Conservation (phyloP, 371 early-diverging fungal species). For the Mucor velutinosus region DNA sequence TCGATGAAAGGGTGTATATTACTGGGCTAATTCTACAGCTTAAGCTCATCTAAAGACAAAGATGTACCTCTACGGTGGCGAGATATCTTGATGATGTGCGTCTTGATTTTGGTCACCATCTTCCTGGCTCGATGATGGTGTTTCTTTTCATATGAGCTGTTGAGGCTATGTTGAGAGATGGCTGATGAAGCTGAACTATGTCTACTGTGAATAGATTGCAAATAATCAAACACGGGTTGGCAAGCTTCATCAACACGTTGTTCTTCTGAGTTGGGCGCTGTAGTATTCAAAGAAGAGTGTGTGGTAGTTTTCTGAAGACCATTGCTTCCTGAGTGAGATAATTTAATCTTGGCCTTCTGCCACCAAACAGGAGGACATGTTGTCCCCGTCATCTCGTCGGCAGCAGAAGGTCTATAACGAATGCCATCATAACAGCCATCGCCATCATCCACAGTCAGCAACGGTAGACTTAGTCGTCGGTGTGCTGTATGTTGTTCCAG, state of each 20-base stretch:
- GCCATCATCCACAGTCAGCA: neutral
- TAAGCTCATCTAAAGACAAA: neutral
- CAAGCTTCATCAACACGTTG: neutral
- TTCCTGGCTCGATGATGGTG: neutral
- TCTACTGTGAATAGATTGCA: neutral
- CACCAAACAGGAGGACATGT: slow-evolving; percentile 36
- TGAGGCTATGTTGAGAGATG: neutral
- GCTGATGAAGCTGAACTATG: neutral
- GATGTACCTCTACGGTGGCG: neutral
- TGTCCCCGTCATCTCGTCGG: slow-evolving; percentile 27
- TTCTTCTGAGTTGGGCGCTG: neutral
- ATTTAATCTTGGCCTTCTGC: slow-evolving; percentile 26
- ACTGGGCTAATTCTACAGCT: neutral
- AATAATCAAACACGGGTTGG: neutral
- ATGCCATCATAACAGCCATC: neutral
- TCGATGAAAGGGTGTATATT: neutral
- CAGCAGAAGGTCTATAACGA: slow-evolving; percentile 13
- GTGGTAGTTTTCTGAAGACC: neutral
- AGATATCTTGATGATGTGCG: neutral
- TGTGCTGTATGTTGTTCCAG: neutral
- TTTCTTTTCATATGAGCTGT: neutral
- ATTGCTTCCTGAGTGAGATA: neutral
- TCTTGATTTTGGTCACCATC: neutral
- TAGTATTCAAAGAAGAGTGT: neutral
- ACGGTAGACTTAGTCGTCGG: neutral